Evolutionary conservation across 163 green algal genomes (phyloP).

Genomic region (Scenedesmus sp.): DNA sequence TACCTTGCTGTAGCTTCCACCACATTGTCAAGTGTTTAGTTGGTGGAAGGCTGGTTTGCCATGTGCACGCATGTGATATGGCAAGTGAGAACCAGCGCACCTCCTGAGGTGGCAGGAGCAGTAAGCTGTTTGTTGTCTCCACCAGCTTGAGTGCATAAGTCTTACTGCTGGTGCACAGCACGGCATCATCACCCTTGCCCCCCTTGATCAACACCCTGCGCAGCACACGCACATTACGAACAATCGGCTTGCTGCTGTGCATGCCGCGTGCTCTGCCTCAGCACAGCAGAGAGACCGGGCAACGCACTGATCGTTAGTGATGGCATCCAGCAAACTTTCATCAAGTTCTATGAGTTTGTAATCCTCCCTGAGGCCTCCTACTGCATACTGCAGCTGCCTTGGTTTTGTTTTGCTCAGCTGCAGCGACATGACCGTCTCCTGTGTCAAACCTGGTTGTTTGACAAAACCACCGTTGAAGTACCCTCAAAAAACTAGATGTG

Average conservation of each 20-base stretch:
- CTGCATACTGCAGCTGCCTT: constrained; percentile 46
- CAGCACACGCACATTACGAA: background rate
- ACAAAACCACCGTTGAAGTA: too few relatives aligned
- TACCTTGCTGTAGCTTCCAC: too few relatives aligned
- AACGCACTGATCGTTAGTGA: constrained; percentile 66
- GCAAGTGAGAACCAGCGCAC: background rate
- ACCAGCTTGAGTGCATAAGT: constrained; percentile 84
- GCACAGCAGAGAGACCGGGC: background rate
- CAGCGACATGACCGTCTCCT: constrained; percentile 42
- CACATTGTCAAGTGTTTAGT: background rate
- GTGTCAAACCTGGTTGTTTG: too few relatives aligned
- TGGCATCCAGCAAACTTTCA: constrained; percentile 68
- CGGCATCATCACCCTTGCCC: constrained; percentile 66
- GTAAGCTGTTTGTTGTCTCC: constrained; percentile 82
- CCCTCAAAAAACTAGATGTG: too few relatives aligned
- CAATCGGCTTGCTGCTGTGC: constrained; percentile 1
- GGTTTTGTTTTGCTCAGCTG: constrained; percentile 49
- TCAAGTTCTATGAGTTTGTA: constrained; percentile 74
- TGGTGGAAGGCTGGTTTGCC: background rate
- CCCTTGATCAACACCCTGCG: constrained; percentile 82
- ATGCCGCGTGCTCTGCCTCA: background rate
- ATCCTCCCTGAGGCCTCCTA: constrained; percentile 63
- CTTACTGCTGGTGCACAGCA: constrained; percentile 75
- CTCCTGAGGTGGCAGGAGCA: constrained; percentile 64
- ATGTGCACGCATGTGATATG: background rate